phyloP scores from a whole-genome alignment of 495 filamentous ascomycete genomes.

The Xylaria sp. region DNA sequence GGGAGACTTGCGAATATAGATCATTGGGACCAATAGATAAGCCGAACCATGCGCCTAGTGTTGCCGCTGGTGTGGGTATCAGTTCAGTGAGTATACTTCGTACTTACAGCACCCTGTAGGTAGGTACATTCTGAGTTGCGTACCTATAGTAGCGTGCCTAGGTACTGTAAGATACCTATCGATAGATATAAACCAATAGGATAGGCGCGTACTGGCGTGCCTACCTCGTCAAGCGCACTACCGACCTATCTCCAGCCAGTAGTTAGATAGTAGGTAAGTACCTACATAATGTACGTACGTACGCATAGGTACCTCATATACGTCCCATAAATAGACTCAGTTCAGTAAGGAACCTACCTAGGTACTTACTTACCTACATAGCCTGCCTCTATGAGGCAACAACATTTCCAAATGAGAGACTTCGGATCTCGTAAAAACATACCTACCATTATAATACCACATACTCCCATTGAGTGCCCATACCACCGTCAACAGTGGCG shows the following conservation, averaged over 20 bases:
- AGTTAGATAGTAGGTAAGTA: too few species aligned
- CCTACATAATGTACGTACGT: neutral
- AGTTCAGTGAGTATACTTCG: neutral
- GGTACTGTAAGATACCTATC: too few species aligned
- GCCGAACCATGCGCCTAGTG: neutral
- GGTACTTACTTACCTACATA: too few species aligned
- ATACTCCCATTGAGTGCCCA: conserved; percentile 1
- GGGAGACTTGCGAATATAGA: neutral
- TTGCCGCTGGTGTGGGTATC: too few species aligned
- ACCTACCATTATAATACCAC: too few species aligned
- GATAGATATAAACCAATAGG: too few species aligned
- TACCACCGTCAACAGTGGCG: conserved; percentile 1
- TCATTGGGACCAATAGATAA: conserved; percentile 8
- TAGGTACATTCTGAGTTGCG: neutral
- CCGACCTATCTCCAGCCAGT: too few species aligned
- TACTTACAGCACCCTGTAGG: neutral
- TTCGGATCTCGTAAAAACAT: neutral
- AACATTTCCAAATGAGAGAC: neutral
- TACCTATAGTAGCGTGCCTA: too few species aligned
- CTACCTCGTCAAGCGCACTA: too few species aligned
- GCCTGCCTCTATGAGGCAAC: neutral
- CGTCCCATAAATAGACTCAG: conserved; percentile 2
- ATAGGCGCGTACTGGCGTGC: too few species aligned
- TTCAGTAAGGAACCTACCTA: neutral
- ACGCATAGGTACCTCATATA: neutral